These are phyloP conservation scores for Rugonectria rugulosa DNA, from an alignment of 2,329 filamentous ascomycete species.

Conservation along the genomic window DNA sequence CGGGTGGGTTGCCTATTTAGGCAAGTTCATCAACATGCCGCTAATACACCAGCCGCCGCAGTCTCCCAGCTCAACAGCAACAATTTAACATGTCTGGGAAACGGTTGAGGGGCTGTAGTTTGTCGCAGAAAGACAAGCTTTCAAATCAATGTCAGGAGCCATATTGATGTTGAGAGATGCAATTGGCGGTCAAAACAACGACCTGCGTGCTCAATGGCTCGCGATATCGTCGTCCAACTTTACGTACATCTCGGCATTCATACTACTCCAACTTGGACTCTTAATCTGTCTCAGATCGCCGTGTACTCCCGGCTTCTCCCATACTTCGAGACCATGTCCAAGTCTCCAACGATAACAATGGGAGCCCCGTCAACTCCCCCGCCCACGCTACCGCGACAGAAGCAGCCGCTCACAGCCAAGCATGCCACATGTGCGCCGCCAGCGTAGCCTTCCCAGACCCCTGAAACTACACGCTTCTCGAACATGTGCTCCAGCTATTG, in stretches of 20 bases:
- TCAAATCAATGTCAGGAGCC: neutral
- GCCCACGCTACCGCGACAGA: conserved; percentile 26
- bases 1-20: conserved; percentile 9
- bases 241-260: too few relatives aligned
- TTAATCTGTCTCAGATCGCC: neutral
- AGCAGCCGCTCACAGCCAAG: conserved; percentile 34
- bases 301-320: neutral
- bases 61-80: conserved; percentile 3
- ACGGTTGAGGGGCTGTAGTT: neutral
- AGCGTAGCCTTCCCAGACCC: conserved; percentile 34
- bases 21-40: conserved; percentile 9
- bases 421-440: conserved; percentile 36
- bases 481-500: conserved; percentile 55
- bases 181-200: neutral
- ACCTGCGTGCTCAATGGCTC: neutral
- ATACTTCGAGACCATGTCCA: conserved; percentile 8
- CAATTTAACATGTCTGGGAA: neutral
- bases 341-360: conserved; percentile 23
- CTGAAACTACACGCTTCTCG: conserved; percentile 35
- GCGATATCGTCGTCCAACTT: too few relatives aligned
- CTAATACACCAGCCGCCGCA: conserved; percentile 23
- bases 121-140: neutral
- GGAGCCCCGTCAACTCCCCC: conserved; percentile 14
- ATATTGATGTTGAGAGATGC: neutral
- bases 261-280: neutral